Evolutionary conservation across 306 rosid genomes (phyloP).

Genomic region (Quercus cerris): DNA sequence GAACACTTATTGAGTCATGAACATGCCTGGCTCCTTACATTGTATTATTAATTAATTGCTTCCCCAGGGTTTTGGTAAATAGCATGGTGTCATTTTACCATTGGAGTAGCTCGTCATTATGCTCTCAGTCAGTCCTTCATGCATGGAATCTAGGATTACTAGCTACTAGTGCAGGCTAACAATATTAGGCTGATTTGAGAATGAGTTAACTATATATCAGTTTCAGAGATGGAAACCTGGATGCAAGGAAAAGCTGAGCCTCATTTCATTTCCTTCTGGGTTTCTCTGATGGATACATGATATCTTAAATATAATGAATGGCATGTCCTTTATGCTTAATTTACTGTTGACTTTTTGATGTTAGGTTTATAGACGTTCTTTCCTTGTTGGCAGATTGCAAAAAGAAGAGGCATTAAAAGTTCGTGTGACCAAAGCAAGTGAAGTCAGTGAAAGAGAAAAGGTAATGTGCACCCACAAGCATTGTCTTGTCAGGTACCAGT

Average conservation of each 20-base stretch:
- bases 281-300: background rate
- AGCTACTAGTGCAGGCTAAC: background rate
- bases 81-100: background rate
- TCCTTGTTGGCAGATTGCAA: constrained; percentile 53
- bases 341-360: constrained; percentile 19
- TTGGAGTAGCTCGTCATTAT: background rate
- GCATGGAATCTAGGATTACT: background rate
- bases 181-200: background rate
- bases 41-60: background rate
- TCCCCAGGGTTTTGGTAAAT: background rate
- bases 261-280: background rate
- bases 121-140: background rate
- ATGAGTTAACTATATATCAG: background rate
- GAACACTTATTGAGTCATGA: background rate
- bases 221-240: background rate
- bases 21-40: background rate
- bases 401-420: constrained; percentile 92
- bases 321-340: background rate
- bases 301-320: background rate
- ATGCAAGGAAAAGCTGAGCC: background rate
- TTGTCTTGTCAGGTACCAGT: constrained; percentile 9
- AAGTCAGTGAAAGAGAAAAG: constrained; percentile 86
- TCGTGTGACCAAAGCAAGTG: constrained; percentile 70
- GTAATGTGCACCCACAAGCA: constrained; percentile 35
- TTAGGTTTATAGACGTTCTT: background rate